phyloP scores from a whole-genome alignment of 371 early-diverging fungal species.

The Mortierella sp. region DNA sequence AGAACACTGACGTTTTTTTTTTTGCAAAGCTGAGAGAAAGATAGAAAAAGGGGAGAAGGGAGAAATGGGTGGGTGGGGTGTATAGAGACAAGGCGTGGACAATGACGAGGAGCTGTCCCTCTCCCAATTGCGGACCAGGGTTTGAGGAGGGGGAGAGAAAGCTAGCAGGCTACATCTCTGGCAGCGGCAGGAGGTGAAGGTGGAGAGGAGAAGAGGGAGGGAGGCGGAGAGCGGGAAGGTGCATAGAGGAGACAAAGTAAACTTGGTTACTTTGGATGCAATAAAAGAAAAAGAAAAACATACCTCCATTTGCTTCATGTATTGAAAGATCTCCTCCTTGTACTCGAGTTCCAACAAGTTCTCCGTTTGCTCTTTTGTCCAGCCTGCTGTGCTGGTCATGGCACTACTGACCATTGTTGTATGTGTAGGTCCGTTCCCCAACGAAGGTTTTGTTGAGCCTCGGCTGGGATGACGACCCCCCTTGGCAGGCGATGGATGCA shows the following conservation, averaged over 20 bases:
- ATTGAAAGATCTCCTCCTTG: slow-evolving; percentile 52
- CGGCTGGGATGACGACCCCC: slow-evolving; percentile 18
- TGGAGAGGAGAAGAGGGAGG: slow-evolving; percentile 4
- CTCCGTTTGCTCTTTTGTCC: slow-evolving; percentile 41
- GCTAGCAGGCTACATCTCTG: background rate
- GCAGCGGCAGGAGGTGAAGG: too few relatives aligned
- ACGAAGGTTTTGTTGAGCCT: too few relatives aligned
- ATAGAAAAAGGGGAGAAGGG: background rate
- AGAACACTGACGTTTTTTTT: background rate
- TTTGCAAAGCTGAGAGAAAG: background rate
- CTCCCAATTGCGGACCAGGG: too few relatives aligned
- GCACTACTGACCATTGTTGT: slow-evolving; percentile 37
- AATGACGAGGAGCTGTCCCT: background rate
- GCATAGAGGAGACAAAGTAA: background rate
- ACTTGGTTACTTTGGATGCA: background rate
- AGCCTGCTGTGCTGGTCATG: slow-evolving; percentile 40
- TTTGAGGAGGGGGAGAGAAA: too few relatives aligned
- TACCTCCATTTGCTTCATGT: slow-evolving; percentile 56
- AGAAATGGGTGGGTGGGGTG: slow-evolving; percentile 2
- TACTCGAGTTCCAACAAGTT: slow-evolving; percentile 45
- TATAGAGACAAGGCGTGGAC: background rate
- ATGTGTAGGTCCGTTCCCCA: background rate
- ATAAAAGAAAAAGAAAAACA: background rate
- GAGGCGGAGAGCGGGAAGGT: background rate
- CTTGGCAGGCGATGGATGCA: slow-evolving; percentile 29